phyloP scores from a whole-genome alignment of 164 flowering plant genomes.

The Buxus sempervirens region DNA sequence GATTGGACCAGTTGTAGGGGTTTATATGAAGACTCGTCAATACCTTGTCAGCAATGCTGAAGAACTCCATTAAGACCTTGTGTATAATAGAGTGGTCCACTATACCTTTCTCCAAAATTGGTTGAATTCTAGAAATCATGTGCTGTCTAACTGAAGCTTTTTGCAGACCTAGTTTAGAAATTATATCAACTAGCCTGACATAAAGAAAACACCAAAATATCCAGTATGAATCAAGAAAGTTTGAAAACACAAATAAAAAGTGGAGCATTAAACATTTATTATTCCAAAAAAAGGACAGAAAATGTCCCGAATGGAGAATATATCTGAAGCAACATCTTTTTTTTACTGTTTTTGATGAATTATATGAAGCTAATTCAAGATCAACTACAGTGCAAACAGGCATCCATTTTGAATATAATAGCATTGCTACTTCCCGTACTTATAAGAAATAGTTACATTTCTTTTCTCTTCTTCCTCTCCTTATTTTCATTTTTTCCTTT shows the following conservation, averaged over 20 bases:
- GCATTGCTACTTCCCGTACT: background rate
- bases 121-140: slow-evolving; percentile 74
- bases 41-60: slow-evolving; percentile 85
- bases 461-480: too few species aligned
- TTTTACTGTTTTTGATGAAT: too few species aligned
- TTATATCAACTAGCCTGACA: slow-evolving; percentile 73
- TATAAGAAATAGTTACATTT: too few species aligned
- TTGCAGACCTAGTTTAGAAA: slow-evolving; percentile 70
- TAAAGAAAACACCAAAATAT: slow-evolving; percentile 7
- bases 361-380: background rate
- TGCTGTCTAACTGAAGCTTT: slow-evolving; percentile 66
- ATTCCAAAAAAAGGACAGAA: background rate
- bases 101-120: slow-evolving; percentile 90
- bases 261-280: background rate
- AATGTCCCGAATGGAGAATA: background rate
- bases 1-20: background rate
- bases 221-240: background rate
- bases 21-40: background rate
- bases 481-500: too few species aligned
- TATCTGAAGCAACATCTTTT: background rate
- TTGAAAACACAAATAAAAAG: background rate
- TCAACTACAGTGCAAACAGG: background rate
- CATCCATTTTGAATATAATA: background rate
- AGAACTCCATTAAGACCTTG: slow-evolving; percentile 61
- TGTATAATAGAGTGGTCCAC: slow-evolving; percentile 93